Evolutionary conservation across 2,329 filamentous ascomycete genomes (phyloP).

Genomic region (Parascedosporium putredinis): DNA sequence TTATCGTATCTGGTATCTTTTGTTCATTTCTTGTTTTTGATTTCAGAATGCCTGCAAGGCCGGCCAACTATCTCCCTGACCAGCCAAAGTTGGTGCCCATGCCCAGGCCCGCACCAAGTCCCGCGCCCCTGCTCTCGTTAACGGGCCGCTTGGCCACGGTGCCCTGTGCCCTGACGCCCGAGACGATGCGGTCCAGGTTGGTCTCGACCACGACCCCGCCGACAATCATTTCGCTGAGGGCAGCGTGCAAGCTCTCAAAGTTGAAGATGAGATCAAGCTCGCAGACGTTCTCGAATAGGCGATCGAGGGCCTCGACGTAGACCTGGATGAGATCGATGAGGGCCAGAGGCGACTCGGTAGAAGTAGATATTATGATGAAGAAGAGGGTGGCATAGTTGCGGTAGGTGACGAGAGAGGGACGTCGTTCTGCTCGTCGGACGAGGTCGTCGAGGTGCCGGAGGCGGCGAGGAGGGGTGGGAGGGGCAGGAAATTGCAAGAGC

Average conservation of each 20-base stretch:
- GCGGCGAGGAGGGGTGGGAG: constrained; percentile 55
- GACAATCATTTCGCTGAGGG: constrained; percentile 87
- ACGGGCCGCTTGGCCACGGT: constrained; percentile 69
- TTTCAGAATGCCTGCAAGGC: no score
- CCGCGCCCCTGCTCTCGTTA: constrained; percentile 49
- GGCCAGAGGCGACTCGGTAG: constrained; percentile 89
- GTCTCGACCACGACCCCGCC: constrained; percentile 93
- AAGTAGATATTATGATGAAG: constrained; percentile 96
- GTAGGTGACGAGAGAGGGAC: constrained; percentile 90
- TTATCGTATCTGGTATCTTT: constrained; percentile 1
- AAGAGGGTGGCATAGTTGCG: constrained; percentile 96
- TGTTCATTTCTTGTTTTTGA: no score
- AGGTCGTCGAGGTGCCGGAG: constrained; percentile 53
- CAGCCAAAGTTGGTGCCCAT: constrained; percentile 52
- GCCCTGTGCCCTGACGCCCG: constrained; percentile 69
- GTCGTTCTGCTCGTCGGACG: constrained; percentile 66
- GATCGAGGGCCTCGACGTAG: constrained; percentile 90
- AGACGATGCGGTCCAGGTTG: constrained; percentile 75
- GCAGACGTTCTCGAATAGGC: constrained; percentile 96
- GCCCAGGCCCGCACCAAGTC: constrained; percentile 38
- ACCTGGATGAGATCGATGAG: constrained; percentile 96
- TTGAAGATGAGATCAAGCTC: constrained; percentile 98
- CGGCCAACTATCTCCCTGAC: constrained; percentile 29
- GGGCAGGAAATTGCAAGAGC: constrained; percentile 94
- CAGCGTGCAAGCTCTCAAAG: constrained; percentile 90